These are phyloP conservation scores for Penicillium ucsense DNA, from an alignment of 495 filamentous ascomycete species.

Conservation along the genomic window DNA sequence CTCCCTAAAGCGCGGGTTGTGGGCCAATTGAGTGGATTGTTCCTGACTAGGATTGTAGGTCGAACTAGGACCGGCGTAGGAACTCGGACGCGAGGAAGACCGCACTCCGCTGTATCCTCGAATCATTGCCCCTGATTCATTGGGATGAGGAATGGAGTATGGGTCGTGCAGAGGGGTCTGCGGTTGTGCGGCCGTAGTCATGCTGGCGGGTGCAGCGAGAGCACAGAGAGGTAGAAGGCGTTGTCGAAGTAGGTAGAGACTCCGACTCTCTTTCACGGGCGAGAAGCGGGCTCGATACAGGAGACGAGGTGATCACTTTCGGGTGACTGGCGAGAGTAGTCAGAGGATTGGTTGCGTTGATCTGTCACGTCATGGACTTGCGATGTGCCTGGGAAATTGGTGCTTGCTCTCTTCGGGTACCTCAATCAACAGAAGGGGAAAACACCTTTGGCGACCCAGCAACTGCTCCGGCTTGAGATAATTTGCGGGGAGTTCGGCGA, in stretches of 20 bases:
- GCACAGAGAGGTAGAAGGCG: slow-evolving; percentile 1
- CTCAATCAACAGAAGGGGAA: too few relatives aligned
- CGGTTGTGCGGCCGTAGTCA: slow-evolving; percentile 36
- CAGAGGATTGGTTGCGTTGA: too few relatives aligned
- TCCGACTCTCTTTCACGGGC: background rate
- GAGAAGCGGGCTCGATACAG: background rate
- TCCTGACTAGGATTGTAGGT: slow-evolving; percentile 31
- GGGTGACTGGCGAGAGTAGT: background rate
- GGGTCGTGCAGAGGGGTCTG: slow-evolving; percentile 36
- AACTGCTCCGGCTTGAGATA: slow-evolving; percentile 6
- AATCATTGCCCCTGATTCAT: slow-evolving; percentile 18
- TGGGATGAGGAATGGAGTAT: slow-evolving; percentile 24
- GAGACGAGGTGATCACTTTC: background rate
- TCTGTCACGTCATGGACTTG: too few relatives aligned
- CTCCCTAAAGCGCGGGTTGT: slow-evolving; percentile 53
- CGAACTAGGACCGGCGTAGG: slow-evolving; percentile 27
- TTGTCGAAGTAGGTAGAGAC: background rate
- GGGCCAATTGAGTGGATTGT: slow-evolving; percentile 33
- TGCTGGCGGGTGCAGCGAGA: slow-evolving; percentile 15
- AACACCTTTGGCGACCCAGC: slow-evolving; percentile 16
- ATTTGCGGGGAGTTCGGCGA: slow-evolving; percentile 13
- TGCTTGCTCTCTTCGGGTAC: too few relatives aligned
- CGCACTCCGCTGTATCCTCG: slow-evolving; percentile 22
- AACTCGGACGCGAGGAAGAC: slow-evolving; percentile 29
- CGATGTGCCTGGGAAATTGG: too few relatives aligned